Conservation (phyloP, 257 asterid species). For the Nicotiana noctiflora region DNA sequence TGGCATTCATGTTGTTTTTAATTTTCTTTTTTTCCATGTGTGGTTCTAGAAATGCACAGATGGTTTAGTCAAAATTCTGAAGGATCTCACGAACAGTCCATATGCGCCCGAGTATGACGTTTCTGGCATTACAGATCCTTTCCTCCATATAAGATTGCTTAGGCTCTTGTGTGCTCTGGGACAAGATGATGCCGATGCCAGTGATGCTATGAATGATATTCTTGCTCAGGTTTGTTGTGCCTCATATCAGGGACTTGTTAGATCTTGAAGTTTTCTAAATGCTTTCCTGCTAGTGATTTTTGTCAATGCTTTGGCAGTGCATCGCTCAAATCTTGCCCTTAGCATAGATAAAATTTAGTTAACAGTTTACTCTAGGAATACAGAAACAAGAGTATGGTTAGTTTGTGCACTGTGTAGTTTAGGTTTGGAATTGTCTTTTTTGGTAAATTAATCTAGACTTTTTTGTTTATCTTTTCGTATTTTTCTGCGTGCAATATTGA, state of each 20-base stretch:
- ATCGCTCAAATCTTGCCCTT: not conserved
- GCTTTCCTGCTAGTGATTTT: not conserved
- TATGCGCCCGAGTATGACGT: constrained; percentile 93
- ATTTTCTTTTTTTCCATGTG: constrained; percentile 6
- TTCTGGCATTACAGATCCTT: constrained; percentile 94
- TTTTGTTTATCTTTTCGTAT: not conserved
- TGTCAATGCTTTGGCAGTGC: not conserved
- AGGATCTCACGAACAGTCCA: constrained; percentile 87
- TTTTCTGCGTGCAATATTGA: not conserved
- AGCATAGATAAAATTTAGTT: not conserved
- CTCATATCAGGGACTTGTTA: not conserved
- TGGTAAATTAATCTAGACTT: not conserved
- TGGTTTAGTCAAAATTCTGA: constrained; percentile 75
- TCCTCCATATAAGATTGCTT: constrained; percentile 84
- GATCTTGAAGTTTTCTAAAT: not conserved
- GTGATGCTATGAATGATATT: constrained; percentile 93
- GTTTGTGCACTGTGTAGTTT: not conserved
- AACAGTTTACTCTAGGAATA: not conserved
- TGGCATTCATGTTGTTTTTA: not conserved
- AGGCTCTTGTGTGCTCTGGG: constrained; percentile 79
- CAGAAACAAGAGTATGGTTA: not conserved
- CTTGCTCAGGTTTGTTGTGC: constrained; percentile 80
- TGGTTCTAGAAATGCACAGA: constrained; percentile 77
- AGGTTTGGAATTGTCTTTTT: not conserved
- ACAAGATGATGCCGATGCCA: constrained; percentile 87